These are phyloP conservation scores for Venturia asperata DNA, from an alignment of 2,329 filamentous ascomycete species.

Conservation along the genomic window DNA sequence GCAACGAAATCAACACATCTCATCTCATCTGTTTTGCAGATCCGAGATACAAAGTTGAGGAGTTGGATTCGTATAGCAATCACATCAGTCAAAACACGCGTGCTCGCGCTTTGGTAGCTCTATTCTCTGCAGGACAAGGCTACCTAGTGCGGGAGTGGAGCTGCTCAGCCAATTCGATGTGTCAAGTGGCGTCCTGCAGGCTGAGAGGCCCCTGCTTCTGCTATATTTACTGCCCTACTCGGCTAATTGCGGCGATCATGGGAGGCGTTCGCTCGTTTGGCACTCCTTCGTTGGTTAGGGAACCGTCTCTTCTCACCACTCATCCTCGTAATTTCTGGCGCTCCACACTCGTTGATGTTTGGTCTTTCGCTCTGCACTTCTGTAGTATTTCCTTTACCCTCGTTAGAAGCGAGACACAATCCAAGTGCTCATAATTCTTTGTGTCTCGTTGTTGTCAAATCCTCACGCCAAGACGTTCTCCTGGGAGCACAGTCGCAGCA, in stretches of 20 bases:
- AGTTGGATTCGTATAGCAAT: neutral
- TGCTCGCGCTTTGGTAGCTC: too few species aligned
- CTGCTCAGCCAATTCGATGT: neutral
- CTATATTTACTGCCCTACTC: neutral
- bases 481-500: neutral
- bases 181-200: neutral
- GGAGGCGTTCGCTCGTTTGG: neutral
- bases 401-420: neutral
- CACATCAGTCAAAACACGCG: too few species aligned
- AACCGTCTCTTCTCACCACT: neutral
- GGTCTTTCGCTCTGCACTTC: neutral
- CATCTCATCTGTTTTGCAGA: neutral
- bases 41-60: neutral
- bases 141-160: neutral
- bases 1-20: neutral
- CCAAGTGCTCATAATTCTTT: neutral
- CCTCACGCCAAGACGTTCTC: conserved; percentile 8
- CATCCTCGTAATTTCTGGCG: neutral
- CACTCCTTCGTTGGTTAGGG: neutral
- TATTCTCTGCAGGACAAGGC: too few species aligned
- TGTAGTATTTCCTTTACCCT: neutral
- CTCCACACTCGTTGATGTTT: conserved; percentile 10
- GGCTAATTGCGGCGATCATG: neutral
- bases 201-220: neutral
- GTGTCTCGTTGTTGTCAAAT: neutral